Conservation (phyloP, 2,329 filamentous ascomycete species). For the Amphichorda felina region DNA sequence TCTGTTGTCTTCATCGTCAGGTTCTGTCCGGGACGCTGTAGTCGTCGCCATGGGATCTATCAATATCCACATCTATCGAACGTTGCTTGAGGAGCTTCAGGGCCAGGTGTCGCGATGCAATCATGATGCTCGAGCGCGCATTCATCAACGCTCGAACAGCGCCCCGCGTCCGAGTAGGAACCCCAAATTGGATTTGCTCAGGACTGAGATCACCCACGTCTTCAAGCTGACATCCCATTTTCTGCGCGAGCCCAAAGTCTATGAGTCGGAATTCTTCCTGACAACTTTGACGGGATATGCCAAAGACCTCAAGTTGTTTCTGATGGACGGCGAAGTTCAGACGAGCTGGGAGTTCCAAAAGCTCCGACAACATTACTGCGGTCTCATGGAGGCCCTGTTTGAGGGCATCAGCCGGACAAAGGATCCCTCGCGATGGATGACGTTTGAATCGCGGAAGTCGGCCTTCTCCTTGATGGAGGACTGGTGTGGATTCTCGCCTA, state of each 20-base stretch:
- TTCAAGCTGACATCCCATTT: conserved; percentile 92
- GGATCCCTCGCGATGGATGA: conserved; percentile 88
- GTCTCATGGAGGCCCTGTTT: conserved; percentile 84
- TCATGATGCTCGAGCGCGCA: conserved; percentile 73
- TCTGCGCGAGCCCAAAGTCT: conserved; percentile 64
- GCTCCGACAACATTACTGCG: conserved; percentile 85
- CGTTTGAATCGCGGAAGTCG: conserved; percentile 91
- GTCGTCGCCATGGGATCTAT: conserved; percentile 89
- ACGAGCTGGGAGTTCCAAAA: conserved; percentile 92
- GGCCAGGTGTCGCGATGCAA: conserved; percentile 77
- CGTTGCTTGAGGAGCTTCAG: conserved; percentile 79
- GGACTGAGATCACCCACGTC: conserved; percentile 92
- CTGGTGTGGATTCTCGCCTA: conserved; percentile 96
- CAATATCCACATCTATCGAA: conserved; percentile 86
- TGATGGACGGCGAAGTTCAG: conserved; percentile 91
- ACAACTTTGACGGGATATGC: conserved; percentile 81
- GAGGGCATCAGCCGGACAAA: conserved; percentile 78
- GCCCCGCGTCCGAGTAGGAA: conserved; percentile 70
- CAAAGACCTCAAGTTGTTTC: conserved; percentile 83
- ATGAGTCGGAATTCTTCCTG: conserved; percentile 81
- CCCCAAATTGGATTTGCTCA: conserved; percentile 71
- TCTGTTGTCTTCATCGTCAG: conserved; percentile 66
- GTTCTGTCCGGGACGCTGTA: conserved; percentile 77
- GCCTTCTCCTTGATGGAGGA: conserved; percentile 97
- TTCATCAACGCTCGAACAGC: conserved; percentile 79